Evolutionary conservation across 2,329 filamentous ascomycete species (phyloP), one percentile per base, ranked within the genome.

Genomic region (Aspergillaceae sp.): DNA sequence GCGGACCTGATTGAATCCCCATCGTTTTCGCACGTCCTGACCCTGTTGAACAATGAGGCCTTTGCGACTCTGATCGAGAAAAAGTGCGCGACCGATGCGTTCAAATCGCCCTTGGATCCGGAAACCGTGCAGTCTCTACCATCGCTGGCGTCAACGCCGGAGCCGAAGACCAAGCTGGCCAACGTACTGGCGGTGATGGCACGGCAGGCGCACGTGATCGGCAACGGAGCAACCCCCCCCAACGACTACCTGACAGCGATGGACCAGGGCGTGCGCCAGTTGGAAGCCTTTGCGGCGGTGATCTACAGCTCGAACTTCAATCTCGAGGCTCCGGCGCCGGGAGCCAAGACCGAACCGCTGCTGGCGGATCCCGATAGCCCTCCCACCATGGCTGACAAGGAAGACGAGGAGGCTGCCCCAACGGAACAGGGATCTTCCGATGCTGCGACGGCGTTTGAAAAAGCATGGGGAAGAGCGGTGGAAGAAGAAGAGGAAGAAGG

Each of bases 1-100:
- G 87, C 91, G 35, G 92, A 98, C 63, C 78, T 98, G 27, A 84
- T 97, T 61, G 92, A 98, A 62, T 96, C 92, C 1, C 92, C 92
- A 0, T 80, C 87, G 33, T 97, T 97, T 68, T 79, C 83, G 0
- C 84, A 89, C 59, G 89, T 98, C 33, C 77, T 96, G 40, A 87
- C 85, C 2, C 81, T 87, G 48, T 78, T 96, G 46, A 84, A 97
- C 49, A 90, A 97, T 64, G 79, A 88, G 40, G 86, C 84, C 45
- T 98, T 96, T 70, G 86, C 86, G 2, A 79, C 84, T 27, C 77
- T 98, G 10, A 78, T 95, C 28, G 86, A 96, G 60, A 77, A 80
- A 58, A 92, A 92, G 66, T 79, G 96, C 45, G 83, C 86, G 4
- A 75, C 78, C 3, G 82, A 87, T 52, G 84, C 87, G 7, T 97